Conservation (phyloP, 257 asterid species). For the Rhazya stricta region DNA sequence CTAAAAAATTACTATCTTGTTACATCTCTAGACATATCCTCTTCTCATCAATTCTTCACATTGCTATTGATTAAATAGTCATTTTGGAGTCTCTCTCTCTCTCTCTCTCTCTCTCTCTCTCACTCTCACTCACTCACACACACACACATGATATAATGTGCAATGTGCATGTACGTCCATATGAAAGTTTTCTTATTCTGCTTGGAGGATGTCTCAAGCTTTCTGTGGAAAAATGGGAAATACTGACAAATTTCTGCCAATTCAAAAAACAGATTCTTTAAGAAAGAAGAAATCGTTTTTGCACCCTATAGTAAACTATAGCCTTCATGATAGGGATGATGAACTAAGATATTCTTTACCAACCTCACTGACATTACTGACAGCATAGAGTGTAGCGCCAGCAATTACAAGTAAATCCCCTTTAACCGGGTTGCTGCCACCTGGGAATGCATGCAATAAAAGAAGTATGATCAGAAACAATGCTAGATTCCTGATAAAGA, state of each 20-base stretch:
- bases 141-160: too few relatives aligned
- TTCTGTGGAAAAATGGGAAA: not conserved
- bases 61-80: too few relatives aligned
- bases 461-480: not conserved
- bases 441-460: conserved; percentile 28
- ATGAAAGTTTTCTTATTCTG: too few relatives aligned
- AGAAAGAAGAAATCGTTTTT: conserved; percentile 2
- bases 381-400: conserved; percentile 86
- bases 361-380: conserved; percentile 87
- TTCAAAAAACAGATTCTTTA: not conserved
- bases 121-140: too few relatives aligned
- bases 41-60: too few relatives aligned
- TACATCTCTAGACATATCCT: too few relatives aligned
- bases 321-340: conserved; percentile 1
- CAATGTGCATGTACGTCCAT: too few relatives aligned
- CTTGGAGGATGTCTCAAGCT: too few relatives aligned
- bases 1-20: too few relatives aligned
- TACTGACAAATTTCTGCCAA: not conserved
- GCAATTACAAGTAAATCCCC: conserved; percentile 81
- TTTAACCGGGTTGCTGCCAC: conserved; percentile 75
- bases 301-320: conserved; percentile 5
- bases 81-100: too few relatives aligned
- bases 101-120: too few relatives aligned
- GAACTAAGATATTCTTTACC: conserved; percentile 19
- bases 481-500: not conserved